Conservation (phyloP, 225 moss, liverwort and hornwort species). For the Rhytidiadelphus loreus region DNA sequence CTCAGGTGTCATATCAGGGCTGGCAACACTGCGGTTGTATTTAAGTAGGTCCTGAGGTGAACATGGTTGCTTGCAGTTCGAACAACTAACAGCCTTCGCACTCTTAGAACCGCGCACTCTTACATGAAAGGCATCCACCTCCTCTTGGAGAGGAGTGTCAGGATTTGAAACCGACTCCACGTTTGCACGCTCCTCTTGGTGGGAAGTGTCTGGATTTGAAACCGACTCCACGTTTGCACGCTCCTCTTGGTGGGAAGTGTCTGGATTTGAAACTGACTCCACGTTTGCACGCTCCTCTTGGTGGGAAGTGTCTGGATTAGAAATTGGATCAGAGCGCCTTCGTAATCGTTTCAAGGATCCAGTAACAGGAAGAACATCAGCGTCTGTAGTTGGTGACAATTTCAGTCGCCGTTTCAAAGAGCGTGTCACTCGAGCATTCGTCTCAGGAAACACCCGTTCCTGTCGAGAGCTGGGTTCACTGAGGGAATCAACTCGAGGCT, state of each 20-base stretch:
- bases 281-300: too few relatives aligned
- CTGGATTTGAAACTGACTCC: too few relatives aligned
- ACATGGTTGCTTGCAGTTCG: conserved; percentile 27
- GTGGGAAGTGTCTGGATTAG: neutral
- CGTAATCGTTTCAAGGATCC: conserved; percentile 22
- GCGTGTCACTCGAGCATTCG: conserved; percentile 22
- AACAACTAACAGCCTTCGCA: conserved; percentile 8
- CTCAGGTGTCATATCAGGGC: neutral
- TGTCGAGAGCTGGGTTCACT: neutral
- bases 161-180: conserved; percentile 1
- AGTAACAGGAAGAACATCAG: conserved; percentile 5
- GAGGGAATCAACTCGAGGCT: conserved; percentile 1
- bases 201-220: neutral
- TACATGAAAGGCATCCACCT: conserved; percentile 7
- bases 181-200: neutral
- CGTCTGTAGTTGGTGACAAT: conserved; percentile 5
- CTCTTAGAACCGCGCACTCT: neutral
- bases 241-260: too few relatives aligned
- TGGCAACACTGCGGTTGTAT: neutral
- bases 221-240: too few relatives aligned
- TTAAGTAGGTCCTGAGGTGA: neutral
- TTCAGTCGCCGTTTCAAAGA: conserved; percentile 28
- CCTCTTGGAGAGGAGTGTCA: conserved; percentile 10
- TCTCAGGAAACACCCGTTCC: neutral
- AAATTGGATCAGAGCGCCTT: neutral